Percentiles rank a stretch among this genome's conserved stretches.
These are phyloP conservation scores for Crataegus laevigata DNA, from an alignment of 306 rosid genomes.

Conservation along the genomic window DNA sequence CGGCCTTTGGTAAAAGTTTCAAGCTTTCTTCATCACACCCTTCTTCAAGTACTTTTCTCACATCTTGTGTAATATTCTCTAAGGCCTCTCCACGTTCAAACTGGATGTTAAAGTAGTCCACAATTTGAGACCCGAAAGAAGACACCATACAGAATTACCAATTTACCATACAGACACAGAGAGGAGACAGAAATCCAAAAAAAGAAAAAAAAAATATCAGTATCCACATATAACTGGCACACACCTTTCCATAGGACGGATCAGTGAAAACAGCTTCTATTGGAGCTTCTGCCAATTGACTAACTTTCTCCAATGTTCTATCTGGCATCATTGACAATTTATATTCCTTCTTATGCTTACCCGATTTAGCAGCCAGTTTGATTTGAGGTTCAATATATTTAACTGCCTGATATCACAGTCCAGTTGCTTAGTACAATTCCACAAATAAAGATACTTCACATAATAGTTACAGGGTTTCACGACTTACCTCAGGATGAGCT, in stretches of 20 bases:
- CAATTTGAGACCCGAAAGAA: constrained; percentile 5
- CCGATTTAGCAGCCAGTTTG: constrained; percentile 81
- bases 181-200: neutral
- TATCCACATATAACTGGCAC: neutral
- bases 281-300: constrained; percentile 62
- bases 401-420: constrained; percentile 55
- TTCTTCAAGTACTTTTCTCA: constrained; percentile 64
- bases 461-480: constrained; percentile 17
- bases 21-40: constrained; percentile 90
- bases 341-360: constrained; percentile 78
- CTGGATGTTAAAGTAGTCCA: constrained; percentile 33
- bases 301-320: constrained; percentile 66
- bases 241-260: constrained; percentile 88
- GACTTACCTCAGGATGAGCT: constrained; percentile 87
- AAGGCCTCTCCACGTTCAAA: constrained; percentile 96
- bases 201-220: neutral
- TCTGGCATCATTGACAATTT: constrained; percentile 81
- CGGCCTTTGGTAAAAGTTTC: constrained; percentile 68
- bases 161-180: neutral
- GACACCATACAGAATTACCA: neutral
- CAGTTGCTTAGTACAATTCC: constrained; percentile 24
- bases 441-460: neutral
- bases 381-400: constrained; percentile 93
- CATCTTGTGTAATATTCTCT: constrained; percentile 75
- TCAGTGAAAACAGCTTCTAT: constrained; percentile 85